These are phyloP conservation scores for Leptodermis oblonga DNA, from an alignment of 257 asterid species.

Conservation along the genomic window DNA sequence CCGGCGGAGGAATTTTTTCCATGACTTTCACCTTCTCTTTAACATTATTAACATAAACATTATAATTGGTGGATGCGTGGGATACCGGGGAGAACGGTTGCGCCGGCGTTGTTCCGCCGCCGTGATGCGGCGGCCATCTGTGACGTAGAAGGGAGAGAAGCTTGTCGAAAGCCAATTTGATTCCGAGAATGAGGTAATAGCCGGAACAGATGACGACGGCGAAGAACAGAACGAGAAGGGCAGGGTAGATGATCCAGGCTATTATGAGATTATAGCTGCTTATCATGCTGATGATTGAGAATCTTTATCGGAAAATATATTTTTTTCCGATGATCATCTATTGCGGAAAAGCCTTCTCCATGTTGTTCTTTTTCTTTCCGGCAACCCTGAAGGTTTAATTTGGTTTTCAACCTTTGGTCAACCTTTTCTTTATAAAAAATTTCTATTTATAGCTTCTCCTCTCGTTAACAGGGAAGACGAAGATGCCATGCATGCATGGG, in stretches of 20 bases:
- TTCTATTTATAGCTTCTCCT: too few relatives aligned
- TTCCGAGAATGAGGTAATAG: constrained; percentile 1
- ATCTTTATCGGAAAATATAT: neutral
- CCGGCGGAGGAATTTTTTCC: neutral
- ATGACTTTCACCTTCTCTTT: neutral
- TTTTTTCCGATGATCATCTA: too few relatives aligned
- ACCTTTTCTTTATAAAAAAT: too few relatives aligned
- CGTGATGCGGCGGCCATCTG: neutral
- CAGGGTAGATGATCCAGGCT: constrained; percentile 12
- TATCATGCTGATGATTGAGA: neutral
- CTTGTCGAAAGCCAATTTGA: constrained; percentile 11
- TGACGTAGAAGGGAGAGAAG: neutral
- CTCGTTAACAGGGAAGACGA: too few relatives aligned
- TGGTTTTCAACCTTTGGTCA: neutral
- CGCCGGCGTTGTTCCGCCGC: neutral
- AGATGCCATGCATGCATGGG: neutral
- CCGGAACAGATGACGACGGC: neutral
- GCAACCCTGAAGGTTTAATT: neutral
- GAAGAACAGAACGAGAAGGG: neutral
- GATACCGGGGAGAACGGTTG: neutral
- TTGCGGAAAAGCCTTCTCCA: neutral
- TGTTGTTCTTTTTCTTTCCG: neutral
- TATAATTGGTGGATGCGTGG: neutral
- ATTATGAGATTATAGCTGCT: neutral
- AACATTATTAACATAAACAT: too few relatives aligned